Percentiles rank a stretch among this genome's conserved stretches.
Conservation (phyloP, 2,329 filamentous ascomycete species). For the Phialophora expanda region DNA sequence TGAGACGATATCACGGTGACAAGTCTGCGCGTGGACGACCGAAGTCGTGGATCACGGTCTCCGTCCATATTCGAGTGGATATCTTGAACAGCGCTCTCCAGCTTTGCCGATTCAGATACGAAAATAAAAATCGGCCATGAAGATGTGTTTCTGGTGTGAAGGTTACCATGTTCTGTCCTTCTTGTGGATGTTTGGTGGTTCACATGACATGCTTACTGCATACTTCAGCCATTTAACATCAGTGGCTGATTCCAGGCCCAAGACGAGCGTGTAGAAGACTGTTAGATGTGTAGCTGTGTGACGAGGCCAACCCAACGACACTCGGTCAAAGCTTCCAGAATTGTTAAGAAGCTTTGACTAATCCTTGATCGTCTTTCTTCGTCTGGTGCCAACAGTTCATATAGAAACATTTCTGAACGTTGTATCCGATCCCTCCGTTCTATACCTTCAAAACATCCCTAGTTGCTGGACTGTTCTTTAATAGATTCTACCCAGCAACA, state of each 20-base stretch:
- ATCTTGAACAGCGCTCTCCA: not conserved
- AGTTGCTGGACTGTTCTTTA: too few relatives aligned
- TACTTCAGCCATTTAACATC: not conserved
- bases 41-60: not conserved
- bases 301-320: too few relatives aligned
- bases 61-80: not conserved
- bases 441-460: too few relatives aligned
- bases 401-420: too few relatives aligned
- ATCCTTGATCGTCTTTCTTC: too few relatives aligned
- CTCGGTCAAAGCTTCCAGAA: too few relatives aligned
- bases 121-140: not conserved
- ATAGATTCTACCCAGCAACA: too few relatives aligned
- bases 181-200: not conserved
- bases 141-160: not conserved
- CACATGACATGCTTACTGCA: too few relatives aligned
- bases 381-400: too few relatives aligned
- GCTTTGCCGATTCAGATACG: not conserved
- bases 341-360: too few relatives aligned
- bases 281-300: not conserved
- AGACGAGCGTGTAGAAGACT: not conserved
- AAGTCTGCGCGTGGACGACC: not conserved
- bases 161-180: not conserved
- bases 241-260: not conserved
- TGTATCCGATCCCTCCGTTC: too few relatives aligned
- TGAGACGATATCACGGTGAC: not conserved